These are phyloP conservation scores for Symbiodinium pilosum DNA, from an alignment of 73 alveolate genomes.

Conservation along the genomic window DNA sequence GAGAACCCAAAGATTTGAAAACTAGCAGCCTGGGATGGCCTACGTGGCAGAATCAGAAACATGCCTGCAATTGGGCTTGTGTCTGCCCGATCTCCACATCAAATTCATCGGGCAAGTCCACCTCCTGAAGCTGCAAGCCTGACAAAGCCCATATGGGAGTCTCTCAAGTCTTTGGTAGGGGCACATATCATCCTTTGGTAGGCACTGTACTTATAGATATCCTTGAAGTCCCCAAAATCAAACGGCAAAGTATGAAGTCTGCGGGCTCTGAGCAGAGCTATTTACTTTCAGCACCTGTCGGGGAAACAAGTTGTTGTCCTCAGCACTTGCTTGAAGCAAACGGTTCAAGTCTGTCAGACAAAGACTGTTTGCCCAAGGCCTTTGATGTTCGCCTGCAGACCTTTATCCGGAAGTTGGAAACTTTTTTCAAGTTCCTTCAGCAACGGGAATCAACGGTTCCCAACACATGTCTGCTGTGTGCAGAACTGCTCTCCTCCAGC, in stretches of 20 bases:
- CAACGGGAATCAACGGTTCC: neutral
- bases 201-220: no score
- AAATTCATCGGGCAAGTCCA: slow-evolving; percentile 72
- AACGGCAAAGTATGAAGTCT: no score
- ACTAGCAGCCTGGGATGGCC: no score
- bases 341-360: neutral
- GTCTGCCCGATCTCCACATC: slow-evolving; percentile 85
- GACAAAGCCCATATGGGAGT: neutral
- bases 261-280: no score
- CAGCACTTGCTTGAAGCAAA: no score
- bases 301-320: no score
- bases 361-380: neutral
- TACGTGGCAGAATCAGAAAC: neutral
- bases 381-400: slow-evolving; percentile 57
- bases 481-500: slow-evolving; percentile 30
- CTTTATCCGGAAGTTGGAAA: slow-evolving; percentile 61
- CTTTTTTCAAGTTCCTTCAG: slow-evolving; percentile 39
- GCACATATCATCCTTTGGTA: no score
- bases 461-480: no score
- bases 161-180: no score
- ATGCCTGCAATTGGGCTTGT: slow-evolving; percentile 70
- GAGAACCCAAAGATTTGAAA: no score
- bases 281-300: no score
- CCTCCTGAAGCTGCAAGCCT: slow-evolving; percentile 86
- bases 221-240: no score